A percentile compares a stretch with the other conserved stretches of the same genome.
Conservation (phyloP, 495 filamentous ascomycete genomes). For the Penicillium samsonianum region DNA sequence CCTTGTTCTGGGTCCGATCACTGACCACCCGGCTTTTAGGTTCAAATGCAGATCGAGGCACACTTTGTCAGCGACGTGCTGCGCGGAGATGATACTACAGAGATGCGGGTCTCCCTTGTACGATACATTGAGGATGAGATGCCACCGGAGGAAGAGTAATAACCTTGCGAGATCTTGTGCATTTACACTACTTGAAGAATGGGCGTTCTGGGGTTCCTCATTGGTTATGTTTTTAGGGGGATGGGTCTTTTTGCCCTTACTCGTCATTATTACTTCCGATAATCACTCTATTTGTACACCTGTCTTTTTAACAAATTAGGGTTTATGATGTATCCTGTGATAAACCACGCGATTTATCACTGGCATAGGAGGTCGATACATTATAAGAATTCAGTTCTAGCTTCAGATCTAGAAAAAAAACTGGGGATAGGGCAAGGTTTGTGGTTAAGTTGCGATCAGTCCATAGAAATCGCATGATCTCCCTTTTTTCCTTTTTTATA, state of each 20-base stretch:
- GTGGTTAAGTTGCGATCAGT: not conserved
- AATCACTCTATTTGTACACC: slow-evolving; percentile 7
- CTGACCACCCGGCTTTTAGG: slow-evolving; percentile 48
- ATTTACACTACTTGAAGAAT: slow-evolving; percentile 8
- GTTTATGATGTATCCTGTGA: slow-evolving; percentile 32
- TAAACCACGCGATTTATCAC: slow-evolving; percentile 27
- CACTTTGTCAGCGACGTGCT: slow-evolving; percentile 96
- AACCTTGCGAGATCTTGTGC: slow-evolving; percentile 23
- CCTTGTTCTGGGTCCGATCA: slow-evolving; percentile 19
- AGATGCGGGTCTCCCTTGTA: slow-evolving; percentile 92
- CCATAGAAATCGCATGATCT: slow-evolving; percentile 11
- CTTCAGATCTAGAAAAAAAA: not conserved
- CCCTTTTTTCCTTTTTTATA: slow-evolving; percentile 9
- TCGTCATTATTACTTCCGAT: slow-evolving; percentile 1
- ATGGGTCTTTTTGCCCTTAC: not conserved
- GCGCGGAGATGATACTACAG: slow-evolving; percentile 90
- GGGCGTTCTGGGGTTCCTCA: slow-evolving; percentile 24
- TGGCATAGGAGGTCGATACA: slow-evolving; percentile 14
- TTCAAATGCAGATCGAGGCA: slow-evolving; percentile 98
- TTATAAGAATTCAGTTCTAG: not conserved
- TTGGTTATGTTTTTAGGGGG: slow-evolving; percentile 13
- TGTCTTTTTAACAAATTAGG: slow-evolving; percentile 22
- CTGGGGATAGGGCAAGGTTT: not conserved
- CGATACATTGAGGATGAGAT: slow-evolving; percentile 98
- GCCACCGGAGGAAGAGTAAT: slow-evolving; percentile 88